phyloP scores from a whole-genome alignment of 768 basidiomycete species.

The Russula compacta region DNA sequence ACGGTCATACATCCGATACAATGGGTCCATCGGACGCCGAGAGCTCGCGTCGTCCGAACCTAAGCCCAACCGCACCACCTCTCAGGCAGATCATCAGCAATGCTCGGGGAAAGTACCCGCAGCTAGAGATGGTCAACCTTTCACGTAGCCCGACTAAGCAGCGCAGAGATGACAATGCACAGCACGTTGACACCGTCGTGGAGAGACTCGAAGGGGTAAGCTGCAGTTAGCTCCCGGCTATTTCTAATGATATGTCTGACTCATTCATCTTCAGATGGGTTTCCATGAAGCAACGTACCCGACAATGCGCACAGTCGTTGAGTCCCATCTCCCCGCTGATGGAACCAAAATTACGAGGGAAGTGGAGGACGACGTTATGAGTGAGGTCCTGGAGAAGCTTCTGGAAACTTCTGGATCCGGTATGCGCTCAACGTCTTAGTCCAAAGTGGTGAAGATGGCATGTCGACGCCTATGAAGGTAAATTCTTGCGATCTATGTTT shows the following conservation, averaged over 20 bases:
- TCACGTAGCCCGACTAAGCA: conserved; percentile 33
- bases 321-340: conserved; percentile 29
- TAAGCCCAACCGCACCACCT: not conserved
- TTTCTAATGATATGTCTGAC: not conserved
- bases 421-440: not conserved
- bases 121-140: conserved; percentile 54
- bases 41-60: not conserved
- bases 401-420: conserved; percentile 28
- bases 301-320: conserved; percentile 41
- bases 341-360: conserved; percentile 42
- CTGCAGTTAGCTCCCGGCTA: conserved; percentile 16
- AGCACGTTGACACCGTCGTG: conserved; percentile 9
- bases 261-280: conserved; percentile 47
- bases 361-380: conserved; percentile 56
- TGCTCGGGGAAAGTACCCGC: conserved; percentile 50
- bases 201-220: conserved; percentile 49
- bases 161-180: conserved; percentile 23
- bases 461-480: not conserved
- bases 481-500: not conserved
- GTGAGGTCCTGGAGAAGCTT: conserved; percentile 52
- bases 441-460: not conserved
- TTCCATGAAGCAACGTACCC: conserved; percentile 51
- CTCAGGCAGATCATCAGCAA: conserved; percentile 47
- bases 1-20: not conserved
- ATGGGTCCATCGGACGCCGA: not conserved